A percentile compares a stretch with the other conserved stretches of the same genome.
phyloP scores from a whole-genome alignment of 2,329 filamentous ascomycete genomes.

The Huntiella moniliformis region DNA sequence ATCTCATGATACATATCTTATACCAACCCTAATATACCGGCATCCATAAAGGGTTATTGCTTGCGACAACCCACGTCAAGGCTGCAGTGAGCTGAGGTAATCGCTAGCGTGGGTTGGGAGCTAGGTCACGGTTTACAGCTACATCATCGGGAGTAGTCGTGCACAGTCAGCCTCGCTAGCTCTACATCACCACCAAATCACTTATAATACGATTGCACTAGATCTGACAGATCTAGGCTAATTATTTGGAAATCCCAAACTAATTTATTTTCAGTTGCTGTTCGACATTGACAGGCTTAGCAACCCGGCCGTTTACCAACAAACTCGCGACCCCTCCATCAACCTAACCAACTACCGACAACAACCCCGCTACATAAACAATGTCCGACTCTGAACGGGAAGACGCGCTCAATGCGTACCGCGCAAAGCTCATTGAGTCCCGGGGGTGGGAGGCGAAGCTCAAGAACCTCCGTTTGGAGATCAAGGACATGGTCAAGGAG shows the following conservation, averaged over 20 bases:
- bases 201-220: too few relatives aligned
- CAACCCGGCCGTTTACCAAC: too few relatives aligned
- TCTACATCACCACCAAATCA: too few relatives aligned
- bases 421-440: constrained; percentile 72
- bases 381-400: constrained; percentile 34
- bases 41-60: too few relatives aligned
- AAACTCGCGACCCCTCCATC: not conserved
- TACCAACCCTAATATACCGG: not conserved
- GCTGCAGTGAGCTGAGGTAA: constrained; percentile 12
- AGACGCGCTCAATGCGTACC: constrained; percentile 60
- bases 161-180: too few relatives aligned
- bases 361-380: not conserved
- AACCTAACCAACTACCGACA: not conserved
- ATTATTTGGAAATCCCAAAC: too few relatives aligned
- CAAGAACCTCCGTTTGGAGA: constrained; percentile 81
- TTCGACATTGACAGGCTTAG: too few relatives aligned
- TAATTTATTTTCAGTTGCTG: too few relatives aligned
- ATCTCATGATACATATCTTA: not conserved
- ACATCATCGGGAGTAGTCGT: too few relatives aligned
- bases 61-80: constrained; percentile 4
- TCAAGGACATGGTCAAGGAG: constrained; percentile 86
- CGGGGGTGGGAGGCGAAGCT: constrained; percentile 98
- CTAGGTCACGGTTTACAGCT: not conserved
- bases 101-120: constrained; percentile 1
- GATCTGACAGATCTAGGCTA: too few relatives aligned